Evolutionary conservation across 805 yeast species (phyloP).

Genomic region (Lachancea mirantina): DNA sequence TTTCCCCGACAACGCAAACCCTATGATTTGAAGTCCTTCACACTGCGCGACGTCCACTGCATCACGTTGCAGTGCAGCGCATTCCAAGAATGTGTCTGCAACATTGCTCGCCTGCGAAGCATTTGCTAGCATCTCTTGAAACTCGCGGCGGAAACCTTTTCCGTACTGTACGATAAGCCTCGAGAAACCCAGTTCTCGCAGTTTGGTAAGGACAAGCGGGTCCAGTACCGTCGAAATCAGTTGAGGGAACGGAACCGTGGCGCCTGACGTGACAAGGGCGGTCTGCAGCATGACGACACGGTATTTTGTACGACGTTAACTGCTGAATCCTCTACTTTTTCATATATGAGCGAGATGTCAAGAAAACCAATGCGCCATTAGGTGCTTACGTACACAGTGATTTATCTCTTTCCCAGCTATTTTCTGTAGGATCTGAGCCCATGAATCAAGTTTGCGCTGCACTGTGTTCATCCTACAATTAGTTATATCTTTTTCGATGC

Average conservation of each 20-base stretch:
- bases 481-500: too few species aligned
- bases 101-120: slow-evolving; percentile 1
- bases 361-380: too few species aligned
- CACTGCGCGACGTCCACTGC: slow-evolving; percentile 1
- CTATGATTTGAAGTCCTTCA: slow-evolving; percentile 30
- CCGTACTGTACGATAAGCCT: slow-evolving; percentile 58
- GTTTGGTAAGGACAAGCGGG: slow-evolving; percentile 28
- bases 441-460: too few species aligned
- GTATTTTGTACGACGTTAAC: not conserved
- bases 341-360: too few species aligned
- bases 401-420: too few species aligned
- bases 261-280: slow-evolving; percentile 74
- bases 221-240: slow-evolving; percentile 43
- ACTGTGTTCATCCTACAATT: too few species aligned
- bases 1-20: slow-evolving; percentile 41
- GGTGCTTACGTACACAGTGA: not conserved
- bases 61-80: not conserved
- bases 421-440: too few species aligned
- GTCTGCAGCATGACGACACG: slow-evolving; percentile 8
- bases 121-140: slow-evolving; percentile 10
- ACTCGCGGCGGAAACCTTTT: slow-evolving; percentile 24
- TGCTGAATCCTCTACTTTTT: not conserved
- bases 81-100: not conserved
- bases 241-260: slow-evolving; percentile 71
- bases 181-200: slow-evolving; percentile 35